A percentile compares a stretch with the other conserved stretches of the same genome.
Evolutionary conservation across 2,329 filamentous ascomycete genomes (phyloP).

Genomic region (Amauroascus niger): DNA sequence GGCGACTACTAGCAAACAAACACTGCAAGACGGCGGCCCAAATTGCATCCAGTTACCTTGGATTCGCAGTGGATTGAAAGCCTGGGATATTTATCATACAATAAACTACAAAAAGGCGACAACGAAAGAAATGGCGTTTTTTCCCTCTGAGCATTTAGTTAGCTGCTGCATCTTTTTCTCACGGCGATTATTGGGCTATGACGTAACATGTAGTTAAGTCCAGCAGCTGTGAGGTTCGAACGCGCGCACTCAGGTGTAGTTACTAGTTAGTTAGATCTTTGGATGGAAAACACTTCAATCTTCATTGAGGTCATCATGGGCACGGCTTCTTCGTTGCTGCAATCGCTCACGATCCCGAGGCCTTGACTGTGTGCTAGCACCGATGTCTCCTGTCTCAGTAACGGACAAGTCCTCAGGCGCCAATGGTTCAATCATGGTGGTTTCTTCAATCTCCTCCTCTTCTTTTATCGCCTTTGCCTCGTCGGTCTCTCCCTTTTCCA

Average conservation of each 20-base stretch:
- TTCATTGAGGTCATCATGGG: background rate
- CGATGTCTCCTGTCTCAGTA: background rate
- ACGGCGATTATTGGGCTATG: background rate
- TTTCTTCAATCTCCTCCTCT: constrained; percentile 24
- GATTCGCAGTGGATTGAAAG: background rate
- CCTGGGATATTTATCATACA: background rate
- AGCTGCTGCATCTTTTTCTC: background rate
- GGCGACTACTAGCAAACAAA: background rate
- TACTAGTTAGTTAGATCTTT: background rate
- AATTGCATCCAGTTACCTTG: background rate
- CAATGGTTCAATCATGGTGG: constrained; percentile 19
- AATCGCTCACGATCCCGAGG: background rate
- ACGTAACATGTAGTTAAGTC: no score
- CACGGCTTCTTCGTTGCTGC: background rate
- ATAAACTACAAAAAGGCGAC: background rate
- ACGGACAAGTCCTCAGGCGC: background rate
- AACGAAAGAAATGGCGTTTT: background rate
- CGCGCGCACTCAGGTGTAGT: no score
- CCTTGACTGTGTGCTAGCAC: constrained; percentile 7
- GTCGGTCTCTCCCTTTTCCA: background rate
- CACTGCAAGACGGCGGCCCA: background rate
- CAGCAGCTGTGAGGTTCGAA: no score
- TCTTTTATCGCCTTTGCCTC: constrained; percentile 26
- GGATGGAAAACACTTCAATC: background rate
- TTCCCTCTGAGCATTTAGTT: background rate